Percentiles rank a stretch among this genome's conserved stretches.
Evolutionary conservation across 345 rosid genomes (phyloP).

Genomic region (Durio zibethinus): DNA sequence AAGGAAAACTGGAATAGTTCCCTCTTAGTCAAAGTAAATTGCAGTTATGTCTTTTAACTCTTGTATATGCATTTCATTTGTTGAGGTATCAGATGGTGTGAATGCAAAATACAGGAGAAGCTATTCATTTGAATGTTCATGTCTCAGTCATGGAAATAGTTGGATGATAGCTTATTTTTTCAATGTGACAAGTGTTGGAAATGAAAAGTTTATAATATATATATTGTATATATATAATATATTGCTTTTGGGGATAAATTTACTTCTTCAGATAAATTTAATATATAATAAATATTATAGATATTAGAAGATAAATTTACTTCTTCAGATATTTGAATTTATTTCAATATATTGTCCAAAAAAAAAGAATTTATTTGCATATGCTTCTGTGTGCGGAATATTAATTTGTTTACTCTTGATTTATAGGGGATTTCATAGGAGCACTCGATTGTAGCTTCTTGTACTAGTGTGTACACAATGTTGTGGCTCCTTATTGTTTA

Average conservation of each 20-base stretch:
- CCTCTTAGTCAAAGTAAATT: constrained; percentile 26
- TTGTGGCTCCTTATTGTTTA: neutral
- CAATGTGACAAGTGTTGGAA: too few relatives aligned
- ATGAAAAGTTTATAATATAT: too few relatives aligned
- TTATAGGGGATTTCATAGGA: neutral
- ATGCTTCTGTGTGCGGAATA: neutral
- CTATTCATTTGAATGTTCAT: neutral
- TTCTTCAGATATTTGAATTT: neutral
- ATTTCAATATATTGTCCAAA: neutral
- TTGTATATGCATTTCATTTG: neutral
- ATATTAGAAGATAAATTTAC: neutral
- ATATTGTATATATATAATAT: too few relatives aligned
- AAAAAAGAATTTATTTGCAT: neutral
- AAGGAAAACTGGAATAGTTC: constrained; percentile 77
- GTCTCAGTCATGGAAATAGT: neutral
- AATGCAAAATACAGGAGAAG: neutral
- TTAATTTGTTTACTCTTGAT: neutral
- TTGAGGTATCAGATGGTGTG: neutral
- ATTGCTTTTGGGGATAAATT: too few relatives aligned
- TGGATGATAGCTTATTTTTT: neutral
- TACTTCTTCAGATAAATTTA: too few relatives aligned
- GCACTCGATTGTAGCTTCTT: neutral
- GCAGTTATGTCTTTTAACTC: constrained; percentile 5
- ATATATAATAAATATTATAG: too few relatives aligned
- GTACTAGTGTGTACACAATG: neutral